Conservation (phyloP, 352 stramenopile genomes). For the Pythium guiyangense region DNA sequence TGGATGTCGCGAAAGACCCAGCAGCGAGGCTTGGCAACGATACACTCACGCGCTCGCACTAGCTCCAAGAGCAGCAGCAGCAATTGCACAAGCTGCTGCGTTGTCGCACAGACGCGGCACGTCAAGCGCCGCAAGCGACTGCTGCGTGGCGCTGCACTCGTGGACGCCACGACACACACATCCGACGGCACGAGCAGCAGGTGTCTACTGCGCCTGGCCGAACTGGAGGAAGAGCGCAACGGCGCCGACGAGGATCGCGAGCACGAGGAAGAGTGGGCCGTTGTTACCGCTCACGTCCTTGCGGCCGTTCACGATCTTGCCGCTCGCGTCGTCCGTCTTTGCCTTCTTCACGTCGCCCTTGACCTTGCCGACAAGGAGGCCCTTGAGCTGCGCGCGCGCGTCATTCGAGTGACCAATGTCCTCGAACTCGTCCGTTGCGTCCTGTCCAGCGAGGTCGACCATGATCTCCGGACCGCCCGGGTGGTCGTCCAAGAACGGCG, state of each 20-base stretch:
- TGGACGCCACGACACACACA: not conserved
- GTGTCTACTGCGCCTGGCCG: constrained; percentile 13
- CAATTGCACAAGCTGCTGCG: too few relatives aligned
- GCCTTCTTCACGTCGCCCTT: constrained; percentile 50
- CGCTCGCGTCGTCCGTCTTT: constrained; percentile 20
- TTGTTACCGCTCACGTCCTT: constrained; percentile 62
- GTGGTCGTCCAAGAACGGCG: constrained; percentile 97
- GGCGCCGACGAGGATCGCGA: constrained; percentile 40
- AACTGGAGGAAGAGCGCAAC: constrained; percentile 67
- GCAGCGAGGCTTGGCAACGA: too few relatives aligned
- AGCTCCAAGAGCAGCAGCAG: too few relatives aligned
- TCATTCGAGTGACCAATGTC: constrained; percentile 98
- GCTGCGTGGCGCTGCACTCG: too few relatives aligned
- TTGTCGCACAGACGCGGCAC: too few relatives aligned
- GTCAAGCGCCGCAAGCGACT: too few relatives aligned
- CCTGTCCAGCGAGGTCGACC: constrained; percentile 91
- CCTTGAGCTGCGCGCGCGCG: constrained; percentile 90
- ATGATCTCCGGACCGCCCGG: constrained; percentile 98
- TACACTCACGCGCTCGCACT: too few relatives aligned
- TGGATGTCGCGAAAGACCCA: too few relatives aligned
- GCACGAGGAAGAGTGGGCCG: constrained; percentile 42
- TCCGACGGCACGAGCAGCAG: not conserved
- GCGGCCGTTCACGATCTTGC: constrained; percentile 35
- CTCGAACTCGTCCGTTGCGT: constrained; percentile 93
- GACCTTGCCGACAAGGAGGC: constrained; percentile 92